Evolutionary conservation across 2,329 filamentous ascomycete genomes (phyloP).

Genomic region (Fusarium tricinctum): DNA sequence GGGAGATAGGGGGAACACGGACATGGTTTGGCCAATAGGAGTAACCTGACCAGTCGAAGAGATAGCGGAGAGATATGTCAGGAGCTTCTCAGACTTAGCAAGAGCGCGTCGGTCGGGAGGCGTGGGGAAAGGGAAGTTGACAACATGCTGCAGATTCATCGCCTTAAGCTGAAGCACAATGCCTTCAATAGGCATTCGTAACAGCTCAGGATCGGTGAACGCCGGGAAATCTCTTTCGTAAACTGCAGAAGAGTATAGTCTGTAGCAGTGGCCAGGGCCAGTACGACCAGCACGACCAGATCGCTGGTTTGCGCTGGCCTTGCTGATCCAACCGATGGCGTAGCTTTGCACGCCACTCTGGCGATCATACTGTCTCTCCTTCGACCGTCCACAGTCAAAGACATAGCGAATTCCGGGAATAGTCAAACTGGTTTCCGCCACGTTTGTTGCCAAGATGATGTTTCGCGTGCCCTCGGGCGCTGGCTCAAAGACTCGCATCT

Average conservation of each 20-base stretch:
- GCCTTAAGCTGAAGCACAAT: constrained; percentile 94
- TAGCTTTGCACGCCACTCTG: constrained; percentile 94
- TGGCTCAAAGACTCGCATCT: constrained; percentile 89
- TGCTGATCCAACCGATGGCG: constrained; percentile 96
- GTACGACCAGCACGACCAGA: constrained; percentile 95
- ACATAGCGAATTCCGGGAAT: constrained; percentile 97
- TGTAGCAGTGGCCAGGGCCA: constrained; percentile 94
- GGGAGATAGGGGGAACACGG: constrained; percentile 89
- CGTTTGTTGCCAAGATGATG: constrained; percentile 93
- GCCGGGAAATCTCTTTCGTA: constrained; percentile 90
- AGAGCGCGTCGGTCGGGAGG: constrained; percentile 83
- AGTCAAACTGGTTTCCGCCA: constrained; percentile 96
- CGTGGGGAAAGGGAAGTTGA: constrained; percentile 97
- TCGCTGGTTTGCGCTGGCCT: constrained; percentile 92
- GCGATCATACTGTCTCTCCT: constrained; percentile 91
- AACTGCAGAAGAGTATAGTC: constrained; percentile 93
- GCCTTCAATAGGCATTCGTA: constrained; percentile 92
- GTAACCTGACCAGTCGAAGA: constrained; percentile 81
- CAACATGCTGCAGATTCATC: constrained; percentile 90
- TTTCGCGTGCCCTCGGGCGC: constrained; percentile 85
- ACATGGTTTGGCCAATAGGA: constrained; percentile 82
- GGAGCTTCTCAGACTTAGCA: constrained; percentile 84
- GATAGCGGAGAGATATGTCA: constrained; percentile 88
- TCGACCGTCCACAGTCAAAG: constrained; percentile 92
- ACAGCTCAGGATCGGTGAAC: constrained; percentile 88